Evolutionary conservation across 78 protist genomes (phyloP), one percentile per base, ranked within the genome.

Genomic region (Dictyostelium firmibasis): DNA sequence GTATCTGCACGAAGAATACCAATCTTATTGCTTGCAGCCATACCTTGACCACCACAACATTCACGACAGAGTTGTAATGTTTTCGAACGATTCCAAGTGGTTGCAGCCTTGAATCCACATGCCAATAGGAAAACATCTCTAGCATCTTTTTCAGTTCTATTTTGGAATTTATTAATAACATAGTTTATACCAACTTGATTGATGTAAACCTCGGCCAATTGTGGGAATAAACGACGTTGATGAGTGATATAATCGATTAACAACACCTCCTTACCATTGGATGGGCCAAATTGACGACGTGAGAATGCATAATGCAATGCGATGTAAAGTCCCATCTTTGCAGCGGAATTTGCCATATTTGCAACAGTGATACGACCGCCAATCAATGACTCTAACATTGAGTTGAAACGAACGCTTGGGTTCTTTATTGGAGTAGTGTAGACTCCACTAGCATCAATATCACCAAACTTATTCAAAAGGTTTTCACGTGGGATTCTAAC

Each of bases 311-410:
- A 96, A 3, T 43, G 36, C 50, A 92, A 38, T 8, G 97, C 97
- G 25, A 96, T 81, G 64, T 75, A 72, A 7, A 92, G 60, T 14
- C 96, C 96, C 53, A 91, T 67, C 38, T 96, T 96, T 9, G 91
- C 25, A 1, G 86, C 86, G 9, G 75, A 64, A 36, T 85, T 50
- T 2, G 95, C 92, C 91, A 86, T 85, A 25, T 96, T 47, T 10
- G 86, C 35, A 41, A 96, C 93, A 14, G 95, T 83, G 41, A 96
- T 82, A 57, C 97, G 76, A 77, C 97, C 97, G 67, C 95, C 94
- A 50, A 96, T 76, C 64, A 96, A 67, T 1, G 95, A 91, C 25
- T 87, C 97, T 41, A 85, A 79, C 95, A 96, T 88, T 38, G 96
- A 84, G 43, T 83, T 82, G 60, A 93, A 94, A 25, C 97, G 74